These are phyloP conservation scores for Phytopythium kandeliae DNA, from an alignment of 352 stramenopile species.

Conservation along the genomic window DNA sequence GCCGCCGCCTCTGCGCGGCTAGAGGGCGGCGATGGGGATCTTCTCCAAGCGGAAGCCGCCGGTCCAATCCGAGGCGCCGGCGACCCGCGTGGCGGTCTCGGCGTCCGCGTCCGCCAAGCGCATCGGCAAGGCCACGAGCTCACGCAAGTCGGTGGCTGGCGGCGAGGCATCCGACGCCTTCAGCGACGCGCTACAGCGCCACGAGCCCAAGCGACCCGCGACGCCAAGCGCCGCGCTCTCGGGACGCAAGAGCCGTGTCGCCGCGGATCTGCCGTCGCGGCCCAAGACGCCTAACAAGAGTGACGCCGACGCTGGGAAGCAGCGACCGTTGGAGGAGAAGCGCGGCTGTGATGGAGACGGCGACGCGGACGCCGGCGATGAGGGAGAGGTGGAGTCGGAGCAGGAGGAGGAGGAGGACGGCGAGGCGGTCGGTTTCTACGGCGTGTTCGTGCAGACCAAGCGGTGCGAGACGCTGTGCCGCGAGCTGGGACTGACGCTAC, in stretches of 20 bases:
- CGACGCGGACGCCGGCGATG: background rate
- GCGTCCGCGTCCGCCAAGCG: slow-evolving; percentile 2
- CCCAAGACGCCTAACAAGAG: background rate
- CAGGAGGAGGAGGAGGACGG: slow-evolving; percentile 24
- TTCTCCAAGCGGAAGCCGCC: background rate
- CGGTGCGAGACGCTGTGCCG: slow-evolving; percentile 47
- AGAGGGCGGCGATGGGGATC: background rate
- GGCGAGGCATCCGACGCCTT: slow-evolving; percentile 14
- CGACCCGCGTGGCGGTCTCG: slow-evolving; percentile 4
- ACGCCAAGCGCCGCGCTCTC: background rate
- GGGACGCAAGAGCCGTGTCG: background rate
- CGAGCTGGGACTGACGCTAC: slow-evolving; percentile 36
- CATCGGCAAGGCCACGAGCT: background rate
- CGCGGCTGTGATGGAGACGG: background rate
- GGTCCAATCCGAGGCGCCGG: background rate
- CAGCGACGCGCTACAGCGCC: slow-evolving; percentile 22
- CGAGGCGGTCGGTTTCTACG: slow-evolving; percentile 18
- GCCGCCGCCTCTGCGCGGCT: background rate
- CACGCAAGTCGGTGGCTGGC: background rate
- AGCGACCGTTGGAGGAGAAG: background rate
- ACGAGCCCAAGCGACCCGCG: background rate
- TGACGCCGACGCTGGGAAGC: background rate
- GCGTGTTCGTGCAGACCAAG: slow-evolving; percentile 48
- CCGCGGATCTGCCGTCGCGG: background rate
- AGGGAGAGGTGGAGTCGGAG: slow-evolving; percentile 1